Conservation (phyloP, 306 rosid species). For the Vachellia collinsii region DNA sequence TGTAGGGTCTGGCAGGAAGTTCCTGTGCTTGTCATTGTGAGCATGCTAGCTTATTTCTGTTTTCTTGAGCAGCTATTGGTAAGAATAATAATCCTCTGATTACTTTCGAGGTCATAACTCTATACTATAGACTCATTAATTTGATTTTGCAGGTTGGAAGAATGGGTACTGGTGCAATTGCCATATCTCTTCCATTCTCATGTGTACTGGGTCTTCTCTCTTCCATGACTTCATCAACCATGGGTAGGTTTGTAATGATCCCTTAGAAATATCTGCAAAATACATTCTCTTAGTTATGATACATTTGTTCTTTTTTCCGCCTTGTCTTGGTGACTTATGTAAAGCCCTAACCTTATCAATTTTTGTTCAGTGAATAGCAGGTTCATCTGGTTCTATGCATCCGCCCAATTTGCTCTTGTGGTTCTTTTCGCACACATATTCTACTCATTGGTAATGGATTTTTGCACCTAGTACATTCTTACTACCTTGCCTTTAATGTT, state of each 20-base stretch:
- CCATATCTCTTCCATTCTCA: conserved; percentile 90
- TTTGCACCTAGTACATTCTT: conserved; percentile 23
- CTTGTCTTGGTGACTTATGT: neutral
- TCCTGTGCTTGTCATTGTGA: conserved; percentile 92
- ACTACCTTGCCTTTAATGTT: neutral
- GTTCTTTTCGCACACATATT: conserved; percentile 87
- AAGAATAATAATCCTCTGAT: conserved; percentile 36
- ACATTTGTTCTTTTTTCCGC: neutral
- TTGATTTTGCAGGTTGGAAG: conserved; percentile 65
- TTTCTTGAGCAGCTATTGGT: conserved; percentile 96
- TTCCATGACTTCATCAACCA: conserved; percentile 85
- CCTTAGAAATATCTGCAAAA: conserved; percentile 22
- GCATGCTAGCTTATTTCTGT: conserved; percentile 97
- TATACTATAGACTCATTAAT: conserved; percentile 27
- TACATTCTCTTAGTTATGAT: conserved; percentile 23
- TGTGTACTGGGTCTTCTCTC: conserved; percentile 92
- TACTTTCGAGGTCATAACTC: conserved; percentile 31
- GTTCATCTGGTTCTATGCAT: conserved; percentile 86
- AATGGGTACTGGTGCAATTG: conserved; percentile 82
- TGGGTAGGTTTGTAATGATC: conserved; percentile 68
- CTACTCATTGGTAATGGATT: conserved; percentile 76
- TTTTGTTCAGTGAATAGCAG: conserved; percentile 67
- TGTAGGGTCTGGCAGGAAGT: conserved; percentile 96
- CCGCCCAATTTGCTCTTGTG: conserved; percentile 78
- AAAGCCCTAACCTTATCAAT: conserved; percentile 26